Percentiles rank a stretch among this genome's conserved stretches.
These are phyloP conservation scores for Metarhizium brunneum DNA, from an alignment of 2,329 filamentous ascomycete genomes.

Conservation along the genomic window DNA sequence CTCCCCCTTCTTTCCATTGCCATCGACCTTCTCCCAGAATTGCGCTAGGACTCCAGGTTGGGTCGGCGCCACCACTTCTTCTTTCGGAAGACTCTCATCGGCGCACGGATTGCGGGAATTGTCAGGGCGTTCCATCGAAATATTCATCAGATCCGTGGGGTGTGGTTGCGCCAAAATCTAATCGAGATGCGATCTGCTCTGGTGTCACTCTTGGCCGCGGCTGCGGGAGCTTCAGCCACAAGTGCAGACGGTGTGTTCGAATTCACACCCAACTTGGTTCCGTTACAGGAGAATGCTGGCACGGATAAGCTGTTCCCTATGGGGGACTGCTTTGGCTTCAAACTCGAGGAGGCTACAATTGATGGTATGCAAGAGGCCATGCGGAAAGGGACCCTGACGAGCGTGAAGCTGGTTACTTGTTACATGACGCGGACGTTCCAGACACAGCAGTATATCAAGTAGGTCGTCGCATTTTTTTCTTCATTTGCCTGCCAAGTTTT, in stretches of 20 bases:
- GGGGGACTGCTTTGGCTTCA: slow-evolving; percentile 48
- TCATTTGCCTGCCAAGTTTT: too few species aligned
- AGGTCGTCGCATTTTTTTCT: slow-evolving; percentile 10
- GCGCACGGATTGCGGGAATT: background rate
- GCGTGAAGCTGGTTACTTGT: slow-evolving; percentile 49
- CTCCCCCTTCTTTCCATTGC: too few species aligned
- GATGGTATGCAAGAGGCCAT: slow-evolving; percentile 56
- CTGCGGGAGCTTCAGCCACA: background rate
- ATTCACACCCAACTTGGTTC: slow-evolving; percentile 22
- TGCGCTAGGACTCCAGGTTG: too few species aligned
- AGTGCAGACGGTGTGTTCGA: slow-evolving; percentile 9
- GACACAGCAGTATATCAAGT: slow-evolving; percentile 57
- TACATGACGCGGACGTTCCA: slow-evolving; percentile 53
- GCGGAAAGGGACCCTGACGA: slow-evolving; percentile 43
- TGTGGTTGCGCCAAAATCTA: background rate
- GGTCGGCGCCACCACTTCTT: too few species aligned
- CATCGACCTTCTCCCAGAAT: too few species aligned
- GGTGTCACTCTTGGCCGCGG: slow-evolving; percentile 1
- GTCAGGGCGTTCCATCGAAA: background rate
- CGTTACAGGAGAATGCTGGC: slow-evolving; percentile 25
- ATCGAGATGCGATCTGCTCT: slow-evolving; percentile 2
- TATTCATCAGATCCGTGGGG: background rate
- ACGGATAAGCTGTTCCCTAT: slow-evolving; percentile 47
- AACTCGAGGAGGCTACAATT: slow-evolving; percentile 60
- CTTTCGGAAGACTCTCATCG: background rate